Conservation (phyloP, 164 flowering plant genomes). For the Houttuynia cordata region DNA sequence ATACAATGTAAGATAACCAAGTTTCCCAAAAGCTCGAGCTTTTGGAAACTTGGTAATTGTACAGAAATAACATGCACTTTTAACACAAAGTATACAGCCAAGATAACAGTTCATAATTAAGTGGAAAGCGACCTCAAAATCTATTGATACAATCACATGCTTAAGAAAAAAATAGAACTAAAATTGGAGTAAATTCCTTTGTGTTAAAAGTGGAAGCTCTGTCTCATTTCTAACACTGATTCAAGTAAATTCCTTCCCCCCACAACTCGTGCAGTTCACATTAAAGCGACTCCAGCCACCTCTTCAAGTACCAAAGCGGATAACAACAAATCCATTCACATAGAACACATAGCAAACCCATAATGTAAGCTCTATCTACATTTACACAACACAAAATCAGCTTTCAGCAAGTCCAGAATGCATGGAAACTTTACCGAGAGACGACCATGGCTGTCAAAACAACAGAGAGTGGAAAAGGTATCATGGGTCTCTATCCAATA, state of each 20-base stretch:
- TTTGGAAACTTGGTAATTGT: too few relatives aligned
- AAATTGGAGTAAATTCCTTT: too few relatives aligned
- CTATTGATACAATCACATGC: too few relatives aligned
- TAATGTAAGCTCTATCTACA: not conserved
- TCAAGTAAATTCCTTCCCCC: not conserved
- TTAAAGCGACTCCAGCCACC: not conserved
- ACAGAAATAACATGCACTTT: too few relatives aligned
- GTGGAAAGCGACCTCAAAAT: too few relatives aligned
- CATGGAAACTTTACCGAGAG: constrained; percentile 42
- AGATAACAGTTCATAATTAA: too few relatives aligned
- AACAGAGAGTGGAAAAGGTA: constrained; percentile 38
- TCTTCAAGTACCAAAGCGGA: not conserved
- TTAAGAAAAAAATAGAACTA: too few relatives aligned
- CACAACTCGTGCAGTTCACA: not conserved
- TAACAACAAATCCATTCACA: not conserved
- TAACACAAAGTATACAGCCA: too few relatives aligned
- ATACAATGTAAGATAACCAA: too few relatives aligned
- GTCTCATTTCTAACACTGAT: not conserved
- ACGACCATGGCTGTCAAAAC: constrained; percentile 44
- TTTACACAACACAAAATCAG: not conserved
- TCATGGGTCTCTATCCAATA: constrained; percentile 65
- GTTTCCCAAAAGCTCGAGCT: too few relatives aligned
- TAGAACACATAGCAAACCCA: not conserved
- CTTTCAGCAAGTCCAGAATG: not conserved
- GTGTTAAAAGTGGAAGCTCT: too few relatives aligned